A percentile compares a stretch with the other conserved stretches of the same genome.
phyloP scores from a whole-genome alignment of 2,329 filamentous ascomycete species.

The Fusarium sp. region DNA sequence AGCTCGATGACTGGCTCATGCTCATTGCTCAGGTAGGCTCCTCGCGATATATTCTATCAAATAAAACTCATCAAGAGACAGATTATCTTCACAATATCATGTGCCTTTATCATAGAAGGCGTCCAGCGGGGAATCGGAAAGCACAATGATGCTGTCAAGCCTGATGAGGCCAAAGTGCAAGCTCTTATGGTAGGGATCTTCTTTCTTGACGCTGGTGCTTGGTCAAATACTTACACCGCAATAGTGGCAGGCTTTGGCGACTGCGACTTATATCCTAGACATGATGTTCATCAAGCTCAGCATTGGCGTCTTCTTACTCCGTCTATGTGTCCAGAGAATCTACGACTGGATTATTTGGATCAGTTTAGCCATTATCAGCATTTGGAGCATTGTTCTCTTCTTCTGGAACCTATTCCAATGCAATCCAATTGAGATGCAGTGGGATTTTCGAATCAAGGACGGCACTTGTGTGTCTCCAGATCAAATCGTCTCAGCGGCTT shows the following conservation, averaged over 20 bases:
- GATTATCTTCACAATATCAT: slow-evolving; percentile 63
- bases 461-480: slow-evolving; percentile 60
- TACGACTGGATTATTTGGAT: slow-evolving; percentile 64
- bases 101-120: slow-evolving; percentile 61
- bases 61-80: slow-evolving; percentile 40
- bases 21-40: slow-evolving; percentile 60
- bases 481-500: slow-evolving; percentile 63
- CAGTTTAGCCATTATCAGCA: slow-evolving; percentile 60
- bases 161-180: slow-evolving; percentile 56
- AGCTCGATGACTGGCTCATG: slow-evolving; percentile 69
- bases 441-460: slow-evolving; percentile 63
- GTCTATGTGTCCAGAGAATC: slow-evolving; percentile 59
- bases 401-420: slow-evolving; percentile 68
- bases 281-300: slow-evolving; percentile 71
- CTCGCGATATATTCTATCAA: background rate
- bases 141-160: slow-evolving; percentile 61
- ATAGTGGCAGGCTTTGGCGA: slow-evolving; percentile 65
- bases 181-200: slow-evolving; percentile 59
- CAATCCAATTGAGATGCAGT: slow-evolving; percentile 63
- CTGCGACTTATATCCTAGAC: slow-evolving; percentile 63
- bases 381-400: slow-evolving; percentile 64
- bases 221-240: slow-evolving; percentile 22
- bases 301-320: slow-evolving; percentile 66
- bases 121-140: slow-evolving; percentile 60
- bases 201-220: background rate